Evolutionary conservation across 208 protist species (phyloP), one percentile per base, ranked within the genome.

Genomic region (Leishmania gerbilli): DNA sequence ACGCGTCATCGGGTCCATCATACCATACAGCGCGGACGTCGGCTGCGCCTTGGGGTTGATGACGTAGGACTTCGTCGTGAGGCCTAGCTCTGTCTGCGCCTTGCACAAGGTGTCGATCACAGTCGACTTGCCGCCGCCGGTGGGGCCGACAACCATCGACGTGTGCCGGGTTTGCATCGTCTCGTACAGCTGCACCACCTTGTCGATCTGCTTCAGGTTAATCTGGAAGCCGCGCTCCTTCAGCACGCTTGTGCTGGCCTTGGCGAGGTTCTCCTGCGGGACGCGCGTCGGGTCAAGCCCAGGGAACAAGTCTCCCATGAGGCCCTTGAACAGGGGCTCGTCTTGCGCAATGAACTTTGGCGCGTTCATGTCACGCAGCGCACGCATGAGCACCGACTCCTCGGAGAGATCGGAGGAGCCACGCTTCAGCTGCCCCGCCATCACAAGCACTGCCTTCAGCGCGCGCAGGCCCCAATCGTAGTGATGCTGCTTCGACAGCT

Each of bases 311-410:
- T 99, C 99, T 24, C 94, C 92, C 84, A 99, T 99, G 45, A 99
- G 95, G 65, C 99, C 99, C 69, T 96, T 91, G 91, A 99, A 99
- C 37, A 99, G 93, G 45, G 99, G 99, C 65, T 99, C 98, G 86
- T 99, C 99, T 82, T 99, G 97, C 64, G 98, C 99, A 67, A 99
- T 96, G 91, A 99, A 99, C 91, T 99, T 99, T n/a, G 99, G 99
- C 71, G 99, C 93, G 88, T 99, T 99, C 99, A 99, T 99, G 89
- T 99, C 99, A 72, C 99, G 95, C 68, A 99, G 88, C 42, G 99
- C 99, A 74, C 99, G 94, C 99, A 99, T 99, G 49, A 99, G 93
- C 79, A 99, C 98, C 76, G 98, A 97, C 76, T 99, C 96, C 85
- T 99, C 98, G 19, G 88, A 84, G n/a, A 99, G 88, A 21, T 99